Percentiles rank a stretch among this genome's conserved stretches.
phyloP scores from a whole-genome alignment of 345 rosid species.

The Lagerstroemia speciosa region DNA sequence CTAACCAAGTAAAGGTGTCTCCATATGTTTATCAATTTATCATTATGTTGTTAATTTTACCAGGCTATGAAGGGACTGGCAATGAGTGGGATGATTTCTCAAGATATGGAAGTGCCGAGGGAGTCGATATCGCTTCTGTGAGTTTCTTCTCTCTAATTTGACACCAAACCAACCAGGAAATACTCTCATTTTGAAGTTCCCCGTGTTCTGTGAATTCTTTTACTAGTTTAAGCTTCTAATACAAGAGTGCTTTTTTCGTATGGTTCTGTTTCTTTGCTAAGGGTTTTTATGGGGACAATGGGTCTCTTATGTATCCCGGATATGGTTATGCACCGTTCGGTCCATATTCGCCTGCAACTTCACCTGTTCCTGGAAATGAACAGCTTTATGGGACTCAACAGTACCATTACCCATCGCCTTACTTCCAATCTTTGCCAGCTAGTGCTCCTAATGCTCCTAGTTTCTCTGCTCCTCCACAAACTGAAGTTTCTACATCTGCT shows the following conservation, averaged over 20 bases:
- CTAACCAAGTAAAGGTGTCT: neutral
- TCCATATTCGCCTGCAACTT: slow-evolving; percentile 76
- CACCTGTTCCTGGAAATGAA: slow-evolving; percentile 82
- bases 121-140: slow-evolving; percentile 62
- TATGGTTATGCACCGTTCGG: slow-evolving; percentile 59
- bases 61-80: slow-evolving; percentile 47
- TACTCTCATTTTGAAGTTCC: neutral
- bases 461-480: slow-evolving; percentile 34
- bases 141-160: slow-evolving; percentile 11
- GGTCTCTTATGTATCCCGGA: slow-evolving; percentile 59
- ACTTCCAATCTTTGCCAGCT: slow-evolving; percentile 50
- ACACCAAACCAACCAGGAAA: too few species aligned
- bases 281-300: slow-evolving; percentile 79
- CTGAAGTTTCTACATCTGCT: slow-evolving; percentile 42
- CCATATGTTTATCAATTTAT: neutral
- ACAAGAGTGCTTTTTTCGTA: neutral
- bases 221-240: neutral
- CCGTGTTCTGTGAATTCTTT: neutral
- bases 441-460: slow-evolving; percentile 47
- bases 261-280: slow-evolving; percentile 9
- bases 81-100: slow-evolving; percentile 65
- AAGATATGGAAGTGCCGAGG: slow-evolving; percentile 50
- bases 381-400: slow-evolving; percentile 83
- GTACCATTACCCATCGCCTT: slow-evolving; percentile 72
- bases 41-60: neutral